Evolutionary conservation across 106 monocot genomes (phyloP).

Genomic region (Hemerocallis citrina): DNA sequence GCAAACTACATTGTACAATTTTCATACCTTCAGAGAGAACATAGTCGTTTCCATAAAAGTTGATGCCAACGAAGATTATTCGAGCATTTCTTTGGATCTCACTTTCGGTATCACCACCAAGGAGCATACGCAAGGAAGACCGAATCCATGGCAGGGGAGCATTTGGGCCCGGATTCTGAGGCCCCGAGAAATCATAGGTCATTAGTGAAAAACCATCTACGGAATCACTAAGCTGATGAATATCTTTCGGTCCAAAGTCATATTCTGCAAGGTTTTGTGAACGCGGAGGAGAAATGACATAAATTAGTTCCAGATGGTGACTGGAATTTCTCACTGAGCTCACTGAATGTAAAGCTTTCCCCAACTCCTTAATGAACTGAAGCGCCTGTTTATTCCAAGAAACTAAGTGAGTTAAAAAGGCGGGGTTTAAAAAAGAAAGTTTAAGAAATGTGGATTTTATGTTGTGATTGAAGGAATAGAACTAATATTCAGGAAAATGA

Average conservation of each 20-base stretch:
- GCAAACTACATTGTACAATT: neutral
- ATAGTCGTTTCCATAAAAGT: constrained; percentile 96
- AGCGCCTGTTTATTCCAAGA: constrained; percentile 35
- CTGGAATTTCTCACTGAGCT: constrained; percentile 26
- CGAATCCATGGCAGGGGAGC: constrained; percentile 80
- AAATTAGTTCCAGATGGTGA: constrained; percentile 59
- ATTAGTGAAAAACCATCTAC: constrained; percentile 96
- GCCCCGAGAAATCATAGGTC: constrained; percentile 95
- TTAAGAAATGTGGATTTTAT: no score
- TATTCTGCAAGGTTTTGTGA: constrained; percentile 49
- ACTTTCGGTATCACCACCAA: constrained; percentile 22
- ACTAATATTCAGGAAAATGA: no score
- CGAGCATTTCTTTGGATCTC: constrained; percentile 15
- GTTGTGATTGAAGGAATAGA: no score
- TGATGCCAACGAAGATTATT: constrained; percentile 83
- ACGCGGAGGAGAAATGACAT: constrained; percentile 68
- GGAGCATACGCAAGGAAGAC: constrained; percentile 48
- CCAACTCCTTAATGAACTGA: constrained; percentile 61
- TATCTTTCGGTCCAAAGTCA: constrained; percentile 77
- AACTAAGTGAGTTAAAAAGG: neutral
- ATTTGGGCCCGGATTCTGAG: constrained; percentile 81
- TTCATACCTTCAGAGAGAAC: constrained; percentile 55
- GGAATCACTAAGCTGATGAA: constrained; percentile 36
- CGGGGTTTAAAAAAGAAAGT: no score
- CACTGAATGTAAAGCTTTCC: constrained; percentile 55